Evolutionary conservation across 441 rosid genomes (phyloP), one percentile per base, ranked within the genome.

Genomic region (Euphorbia corollata): DNA sequence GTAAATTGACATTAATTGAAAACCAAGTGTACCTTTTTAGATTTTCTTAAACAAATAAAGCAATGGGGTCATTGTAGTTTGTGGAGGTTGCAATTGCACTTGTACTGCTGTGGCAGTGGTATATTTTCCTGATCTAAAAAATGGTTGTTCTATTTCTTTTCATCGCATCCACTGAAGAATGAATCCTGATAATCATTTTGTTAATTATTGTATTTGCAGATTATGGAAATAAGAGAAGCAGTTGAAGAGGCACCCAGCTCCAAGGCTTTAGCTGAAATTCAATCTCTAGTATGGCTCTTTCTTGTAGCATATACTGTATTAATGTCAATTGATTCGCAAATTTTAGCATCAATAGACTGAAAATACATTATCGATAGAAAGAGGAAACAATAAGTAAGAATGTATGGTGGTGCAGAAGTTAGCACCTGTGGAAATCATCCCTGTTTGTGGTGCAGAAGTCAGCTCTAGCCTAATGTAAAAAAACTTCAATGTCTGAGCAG

Each of bases 191-290:
- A 27, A 20, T 36, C 57, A 56, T 27, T 45, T 53, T 75, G 59
- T 43, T 54, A 56, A 61, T 67, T 43, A 68, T 48, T 68, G 39
- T 68, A 36, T 12, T 16, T 74, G 71, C 86, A 91, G 99, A n/a
- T n/a, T n/a, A n/a, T n/a, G n/a, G n/a, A n/a, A n/a, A n/a, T n/a
- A n/a, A n/a, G n/a, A n/a, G n/a, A 91, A 85, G 85, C 90, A 16
- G 91, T 94, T 61, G 86, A 88, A 68, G 98, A 91, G 73, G 94
- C 98, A 48, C 55, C 85, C 18, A 84, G 82, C 70, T 74, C 92
- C 23, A 75, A 75, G 71, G 81, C 82, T 72, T 77, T 94, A 66
- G 82, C 75, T 68, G 81, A 79, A 64, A 85, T 94, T 56, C 81
- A 76, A 15, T 77, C 88, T 63, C 80, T 64, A 91, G 99, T 94